Conservation (phyloP, 371 early-diverging fungal genomes). For the Basidiobolus meristosporus region DNA sequence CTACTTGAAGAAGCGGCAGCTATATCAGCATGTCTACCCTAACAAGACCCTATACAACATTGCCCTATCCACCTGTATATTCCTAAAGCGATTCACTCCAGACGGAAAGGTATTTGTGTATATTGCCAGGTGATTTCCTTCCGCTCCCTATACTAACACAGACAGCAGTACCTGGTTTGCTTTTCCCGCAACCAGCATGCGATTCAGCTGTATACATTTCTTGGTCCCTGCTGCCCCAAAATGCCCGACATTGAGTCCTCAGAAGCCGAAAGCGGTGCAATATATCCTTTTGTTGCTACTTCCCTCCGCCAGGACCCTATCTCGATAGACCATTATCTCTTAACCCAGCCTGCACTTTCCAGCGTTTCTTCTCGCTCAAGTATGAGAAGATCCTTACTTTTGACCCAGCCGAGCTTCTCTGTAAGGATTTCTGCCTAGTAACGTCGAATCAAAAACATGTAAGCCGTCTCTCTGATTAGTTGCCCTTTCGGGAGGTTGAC, state of each 20-base stretch:
- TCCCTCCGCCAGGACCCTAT: background rate
- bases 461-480: background rate
- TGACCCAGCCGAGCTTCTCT: slow-evolving; percentile 1
- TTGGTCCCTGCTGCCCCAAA: background rate
- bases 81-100: slow-evolving; percentile 4
- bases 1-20: too few relatives aligned
- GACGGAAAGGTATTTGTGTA: slow-evolving; percentile 3
- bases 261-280: slow-evolving; percentile 1
- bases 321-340: background rate
- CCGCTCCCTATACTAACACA: background rate
- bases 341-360: slow-evolving; percentile 2
- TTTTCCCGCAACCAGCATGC: slow-evolving; percentile 1
- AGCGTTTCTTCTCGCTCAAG: slow-evolving; percentile 2
- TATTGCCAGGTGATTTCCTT: background rate
- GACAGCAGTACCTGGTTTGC: slow-evolving; percentile 2
- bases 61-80: background rate
- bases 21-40: too few relatives aligned
- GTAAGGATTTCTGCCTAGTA: slow-evolving; percentile 3
- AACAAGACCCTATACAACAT: too few relatives aligned
- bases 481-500: background rate
- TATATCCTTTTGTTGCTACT: background rate
- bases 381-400: background rate
- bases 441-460: slow-evolving; percentile 4
- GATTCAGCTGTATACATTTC: slow-evolving; percentile 2
- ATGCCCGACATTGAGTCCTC: background rate